Conservation (phyloP, 768 basidiomycete genomes). For the Lactarius hatsudake region DNA sequence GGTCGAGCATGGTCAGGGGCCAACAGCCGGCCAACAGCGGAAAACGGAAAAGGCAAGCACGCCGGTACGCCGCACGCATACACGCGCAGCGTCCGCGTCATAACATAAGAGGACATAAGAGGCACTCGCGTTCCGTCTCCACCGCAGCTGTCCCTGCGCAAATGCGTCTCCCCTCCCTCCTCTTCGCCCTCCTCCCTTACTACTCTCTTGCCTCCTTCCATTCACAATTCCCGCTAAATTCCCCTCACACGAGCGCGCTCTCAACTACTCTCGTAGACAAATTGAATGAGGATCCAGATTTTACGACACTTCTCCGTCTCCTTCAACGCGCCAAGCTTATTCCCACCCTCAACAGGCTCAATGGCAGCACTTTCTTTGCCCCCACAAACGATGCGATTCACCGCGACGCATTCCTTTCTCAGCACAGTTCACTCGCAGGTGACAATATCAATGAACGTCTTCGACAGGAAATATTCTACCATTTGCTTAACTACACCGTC, state of each 20-base stretch:
- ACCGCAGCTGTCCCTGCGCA: conserved; percentile 15
- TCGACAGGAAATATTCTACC: conserved; percentile 91
- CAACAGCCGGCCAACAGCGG: neutral
- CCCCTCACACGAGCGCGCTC: conserved; percentile 29
- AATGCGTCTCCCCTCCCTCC: conserved; percentile 19
- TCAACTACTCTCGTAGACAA: conserved; percentile 74
- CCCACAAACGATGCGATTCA: conserved; percentile 91
- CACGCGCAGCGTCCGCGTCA: conserved; percentile 6
- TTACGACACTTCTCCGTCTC: conserved; percentile 67
- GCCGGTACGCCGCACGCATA: neutral
- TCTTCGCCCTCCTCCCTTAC: conserved; percentile 36
- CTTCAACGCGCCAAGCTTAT: conserved; percentile 85
- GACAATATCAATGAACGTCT: conserved; percentile 85
- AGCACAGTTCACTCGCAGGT: conserved; percentile 41
- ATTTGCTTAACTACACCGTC: conserved; percentile 82
- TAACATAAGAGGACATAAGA: neutral
- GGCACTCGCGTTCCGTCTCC: neutral
- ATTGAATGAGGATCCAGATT: conserved; percentile 73
- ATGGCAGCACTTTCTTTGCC: conserved; percentile 84
- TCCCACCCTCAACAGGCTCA: conserved; percentile 86
- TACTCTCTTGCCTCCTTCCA: conserved; percentile 41
- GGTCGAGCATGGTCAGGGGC: conserved; percentile 43
- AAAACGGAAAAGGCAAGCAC: neutral
- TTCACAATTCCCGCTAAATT: conserved; percentile 36
- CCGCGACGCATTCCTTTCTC: conserved; percentile 42